Conservation (phyloP, 2,329 filamentous ascomycete species). For the Septoria linicola region DNA sequence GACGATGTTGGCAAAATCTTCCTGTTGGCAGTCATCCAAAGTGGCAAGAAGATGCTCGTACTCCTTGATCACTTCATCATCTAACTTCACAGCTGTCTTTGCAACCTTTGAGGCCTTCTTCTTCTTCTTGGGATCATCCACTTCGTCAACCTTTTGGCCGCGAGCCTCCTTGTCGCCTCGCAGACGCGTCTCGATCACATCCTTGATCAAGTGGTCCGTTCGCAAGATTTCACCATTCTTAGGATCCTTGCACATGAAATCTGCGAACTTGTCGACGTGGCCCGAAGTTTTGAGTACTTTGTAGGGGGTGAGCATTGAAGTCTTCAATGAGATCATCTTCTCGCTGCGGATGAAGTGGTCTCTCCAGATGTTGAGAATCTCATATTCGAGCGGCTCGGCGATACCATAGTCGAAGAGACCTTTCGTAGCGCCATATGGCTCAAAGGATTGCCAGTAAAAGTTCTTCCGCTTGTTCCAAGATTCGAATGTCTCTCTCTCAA, state of each 20-base stretch:
- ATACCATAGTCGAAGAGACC: constrained; percentile 88
- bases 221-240: constrained; percentile 96
- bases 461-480: constrained; percentile 81
- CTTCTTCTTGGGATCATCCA: constrained; percentile 81
- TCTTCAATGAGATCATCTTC: constrained; percentile 94
- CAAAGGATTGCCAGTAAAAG: constrained; percentile 95
- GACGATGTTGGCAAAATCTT: constrained; percentile 83
- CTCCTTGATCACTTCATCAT: constrained; percentile 81
- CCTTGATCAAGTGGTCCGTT: constrained; percentile 94
- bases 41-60: constrained; percentile 88
- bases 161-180: constrained; percentile 92
- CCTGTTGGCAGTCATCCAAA: constrained; percentile 92
- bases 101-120: constrained; percentile 71
- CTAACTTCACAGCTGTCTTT: constrained; percentile 70
- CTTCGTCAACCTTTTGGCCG: constrained; percentile 72
- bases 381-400: constrained; percentile 79
- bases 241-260: constrained; percentile 91
- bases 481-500: constrained; percentile 80
- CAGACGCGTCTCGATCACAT: constrained; percentile 80
- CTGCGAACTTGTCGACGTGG: constrained; percentile 96
- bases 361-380: constrained; percentile 84
- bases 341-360: constrained; percentile 93
- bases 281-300: constrained; percentile 90
- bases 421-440: constrained; percentile 66
- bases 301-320: constrained; percentile 88